These are phyloP conservation scores for Sporothrix brasiliensis DNA, from an alignment of 2,329 filamentous ascomycete species.

Conservation along the genomic window DNA sequence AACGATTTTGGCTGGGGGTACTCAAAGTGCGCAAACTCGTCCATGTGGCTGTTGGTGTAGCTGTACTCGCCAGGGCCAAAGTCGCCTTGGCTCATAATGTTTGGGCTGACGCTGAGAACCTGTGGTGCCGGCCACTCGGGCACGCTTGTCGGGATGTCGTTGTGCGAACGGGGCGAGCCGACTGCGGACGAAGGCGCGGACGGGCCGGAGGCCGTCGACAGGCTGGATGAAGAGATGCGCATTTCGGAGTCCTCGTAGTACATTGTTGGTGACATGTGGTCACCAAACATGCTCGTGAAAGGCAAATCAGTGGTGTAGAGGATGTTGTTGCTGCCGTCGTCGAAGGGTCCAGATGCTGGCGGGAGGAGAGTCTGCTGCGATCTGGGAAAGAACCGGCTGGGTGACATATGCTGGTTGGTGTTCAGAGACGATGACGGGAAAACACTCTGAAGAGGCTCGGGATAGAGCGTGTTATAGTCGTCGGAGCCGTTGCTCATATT, in stretches of 20 bases:
- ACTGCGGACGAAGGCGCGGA: constrained; percentile 69
- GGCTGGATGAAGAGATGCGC: constrained; percentile 58
- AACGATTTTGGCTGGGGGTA: constrained; percentile 55
- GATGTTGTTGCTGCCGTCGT: constrained; percentile 45
- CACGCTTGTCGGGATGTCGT: constrained; percentile 59
- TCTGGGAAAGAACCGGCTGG: constrained; percentile 35
- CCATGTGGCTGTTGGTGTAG: constrained; percentile 54
- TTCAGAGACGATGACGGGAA: constrained; percentile 34
- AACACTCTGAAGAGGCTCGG: constrained; percentile 35
- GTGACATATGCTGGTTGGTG: constrained; percentile 34
- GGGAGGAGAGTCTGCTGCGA: constrained; percentile 33
- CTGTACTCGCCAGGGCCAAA: constrained; percentile 60
- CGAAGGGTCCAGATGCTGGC: constrained; percentile 51
- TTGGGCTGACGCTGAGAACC: constrained; percentile 62
- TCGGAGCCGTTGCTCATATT: constrained; percentile 36
- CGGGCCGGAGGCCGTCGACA: constrained; percentile 63
- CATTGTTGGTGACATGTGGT: constrained; percentile 52
- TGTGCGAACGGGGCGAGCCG: constrained; percentile 67
- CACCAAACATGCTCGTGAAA: constrained; percentile 50
- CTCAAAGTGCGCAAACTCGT: constrained; percentile 55
- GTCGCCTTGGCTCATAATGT: constrained; percentile 62
- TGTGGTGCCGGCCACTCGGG: constrained; percentile 61
- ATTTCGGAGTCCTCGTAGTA: constrained; percentile 57
- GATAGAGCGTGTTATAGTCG: constrained; percentile 37
- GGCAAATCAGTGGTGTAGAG: constrained; percentile 53